Conservation (phyloP, 192 early-diverging fungal species). For the Thamnidium elegans region DNA sequence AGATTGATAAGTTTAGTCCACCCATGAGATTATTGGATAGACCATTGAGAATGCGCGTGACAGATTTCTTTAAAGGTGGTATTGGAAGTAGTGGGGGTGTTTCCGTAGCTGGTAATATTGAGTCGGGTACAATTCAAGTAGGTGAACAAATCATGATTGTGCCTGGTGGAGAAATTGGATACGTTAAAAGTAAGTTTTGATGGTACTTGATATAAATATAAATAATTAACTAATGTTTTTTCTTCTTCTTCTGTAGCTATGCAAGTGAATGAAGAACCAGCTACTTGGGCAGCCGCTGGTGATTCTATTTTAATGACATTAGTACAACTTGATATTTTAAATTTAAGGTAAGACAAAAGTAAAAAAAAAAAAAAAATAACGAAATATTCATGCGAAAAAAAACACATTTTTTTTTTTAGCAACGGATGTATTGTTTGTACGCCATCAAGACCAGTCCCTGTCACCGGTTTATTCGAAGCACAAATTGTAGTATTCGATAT, state of each 20-base stretch:
- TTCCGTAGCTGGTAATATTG: constrained; percentile 84
- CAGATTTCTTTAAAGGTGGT: constrained; percentile 92
- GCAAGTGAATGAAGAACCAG: constrained; percentile 64
- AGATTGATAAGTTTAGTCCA: constrained; percentile 67
- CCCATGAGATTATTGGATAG: constrained; percentile 74
- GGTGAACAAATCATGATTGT: constrained; percentile 81
- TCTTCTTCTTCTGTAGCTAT: constrained; percentile 64
- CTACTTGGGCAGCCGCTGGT: constrained; percentile 92
- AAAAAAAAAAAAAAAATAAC: not conserved
- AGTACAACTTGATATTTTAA: constrained; percentile 65
- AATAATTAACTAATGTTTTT: not conserved
- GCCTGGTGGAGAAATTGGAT: constrained; percentile 74
- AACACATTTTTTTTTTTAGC: constrained; percentile 29
- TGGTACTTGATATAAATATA: not conserved
- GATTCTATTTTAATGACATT: constrained; percentile 83
- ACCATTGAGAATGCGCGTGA: constrained; percentile 81
- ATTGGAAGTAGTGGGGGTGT: constrained; percentile 67
- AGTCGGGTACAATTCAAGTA: constrained; percentile 82
- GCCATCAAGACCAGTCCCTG: constrained; percentile 64
- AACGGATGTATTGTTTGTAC: constrained; percentile 83
- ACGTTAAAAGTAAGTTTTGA: constrained; percentile 64
- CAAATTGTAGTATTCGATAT: constrained; percentile 95
- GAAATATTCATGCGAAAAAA: too few relatives aligned
- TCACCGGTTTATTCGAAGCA: constrained; percentile 73
- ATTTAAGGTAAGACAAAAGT: constrained; percentile 52